phyloP scores from a whole-genome alignment of 1,139 yeast genomes.

The Hansenula lynferdii region DNA sequence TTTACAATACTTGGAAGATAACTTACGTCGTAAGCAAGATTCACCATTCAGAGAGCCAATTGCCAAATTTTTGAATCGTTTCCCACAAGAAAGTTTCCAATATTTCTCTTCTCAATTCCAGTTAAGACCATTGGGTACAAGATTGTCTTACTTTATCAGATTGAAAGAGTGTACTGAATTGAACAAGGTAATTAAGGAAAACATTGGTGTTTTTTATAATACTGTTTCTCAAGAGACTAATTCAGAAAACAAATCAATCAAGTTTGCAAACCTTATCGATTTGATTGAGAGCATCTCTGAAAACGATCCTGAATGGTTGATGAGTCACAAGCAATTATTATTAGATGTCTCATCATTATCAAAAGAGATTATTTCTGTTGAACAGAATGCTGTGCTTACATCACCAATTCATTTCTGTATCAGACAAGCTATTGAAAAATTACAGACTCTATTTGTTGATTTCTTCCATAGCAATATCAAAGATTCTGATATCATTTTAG shows the following conservation, averaged over 20 bases:
- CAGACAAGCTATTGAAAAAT: constrained; percentile 62
- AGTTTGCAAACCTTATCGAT: constrained; percentile 69
- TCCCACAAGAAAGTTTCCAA: constrained; percentile 68
- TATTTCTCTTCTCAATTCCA: constrained; percentile 67
- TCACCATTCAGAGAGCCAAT: constrained; percentile 94
- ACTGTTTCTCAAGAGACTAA: constrained; percentile 42
- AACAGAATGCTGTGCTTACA: constrained; percentile 39
- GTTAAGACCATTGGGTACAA: constrained; percentile 63
- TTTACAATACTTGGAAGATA: constrained; percentile 73
- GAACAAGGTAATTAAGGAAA: constrained; percentile 48
- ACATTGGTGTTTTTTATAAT: constrained; percentile 36
- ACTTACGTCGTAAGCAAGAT: constrained; percentile 75
- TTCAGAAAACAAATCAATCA: constrained; percentile 52
- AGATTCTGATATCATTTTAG: constrained; percentile 38
- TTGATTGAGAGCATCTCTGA: constrained; percentile 49
- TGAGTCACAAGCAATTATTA: constrained; percentile 44
- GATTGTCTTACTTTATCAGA: constrained; percentile 57
- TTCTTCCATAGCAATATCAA: constrained; percentile 35
- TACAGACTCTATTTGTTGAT: constrained; percentile 51
- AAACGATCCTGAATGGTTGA: constrained; percentile 61
- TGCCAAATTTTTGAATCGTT: constrained; percentile 81
- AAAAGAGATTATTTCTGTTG: constrained; percentile 40
- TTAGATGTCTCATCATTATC: constrained; percentile 41
- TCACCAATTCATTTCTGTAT: constrained; percentile 68
- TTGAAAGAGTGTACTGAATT: constrained; percentile 55